Percentiles rank a stretch among this genome's conserved stretches.
Evolutionary conservation across 129 eudicot species (phyloP).

Genomic region (Chrysanthemum seticuspe): DNA sequence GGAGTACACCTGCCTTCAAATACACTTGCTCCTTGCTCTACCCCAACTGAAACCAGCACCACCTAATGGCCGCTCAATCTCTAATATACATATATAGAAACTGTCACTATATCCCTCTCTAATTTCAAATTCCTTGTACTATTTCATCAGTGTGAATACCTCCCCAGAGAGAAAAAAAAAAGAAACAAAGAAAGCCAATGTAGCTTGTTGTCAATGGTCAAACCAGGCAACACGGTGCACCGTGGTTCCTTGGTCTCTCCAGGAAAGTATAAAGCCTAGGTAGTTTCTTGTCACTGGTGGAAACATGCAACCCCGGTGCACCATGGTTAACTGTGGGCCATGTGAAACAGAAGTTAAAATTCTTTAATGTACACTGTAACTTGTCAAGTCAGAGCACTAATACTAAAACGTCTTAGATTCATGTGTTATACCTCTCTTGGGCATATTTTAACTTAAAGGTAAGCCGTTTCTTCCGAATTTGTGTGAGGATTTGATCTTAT

Average conservation of each 20-base stretch:
- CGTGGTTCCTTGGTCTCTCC: constrained; percentile 28
- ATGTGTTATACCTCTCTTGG: constrained; percentile 10
- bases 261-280: no score
- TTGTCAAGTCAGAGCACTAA: constrained; percentile 20
- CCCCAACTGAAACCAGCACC: constrained; percentile 12
- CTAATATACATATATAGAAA: constrained; percentile 29
- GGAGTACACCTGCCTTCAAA: constrained; percentile 53
- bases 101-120: constrained; percentile 23
- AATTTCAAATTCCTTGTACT: constrained; percentile 25
- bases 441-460: not conserved
- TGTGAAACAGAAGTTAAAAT: constrained; percentile 12
- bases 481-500: no score
- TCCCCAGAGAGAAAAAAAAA: not conserved
- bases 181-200: constrained; percentile 15
- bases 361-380: constrained; percentile 28
- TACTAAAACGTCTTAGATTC: constrained; percentile 29
- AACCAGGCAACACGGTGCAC: constrained; percentile 27
- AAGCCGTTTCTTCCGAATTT: no score
- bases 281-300: not conserved
- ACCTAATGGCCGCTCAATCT: constrained; percentile 27
- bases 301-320: constrained; percentile 33
- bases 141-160: constrained; percentile 36
- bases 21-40: constrained; percentile 52
- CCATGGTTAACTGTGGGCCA: constrained; percentile 25
- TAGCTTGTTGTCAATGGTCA: constrained; percentile 18